phyloP scores from a whole-genome alignment of 345 rosid genomes.

The Capsella bursapastoris region DNA sequence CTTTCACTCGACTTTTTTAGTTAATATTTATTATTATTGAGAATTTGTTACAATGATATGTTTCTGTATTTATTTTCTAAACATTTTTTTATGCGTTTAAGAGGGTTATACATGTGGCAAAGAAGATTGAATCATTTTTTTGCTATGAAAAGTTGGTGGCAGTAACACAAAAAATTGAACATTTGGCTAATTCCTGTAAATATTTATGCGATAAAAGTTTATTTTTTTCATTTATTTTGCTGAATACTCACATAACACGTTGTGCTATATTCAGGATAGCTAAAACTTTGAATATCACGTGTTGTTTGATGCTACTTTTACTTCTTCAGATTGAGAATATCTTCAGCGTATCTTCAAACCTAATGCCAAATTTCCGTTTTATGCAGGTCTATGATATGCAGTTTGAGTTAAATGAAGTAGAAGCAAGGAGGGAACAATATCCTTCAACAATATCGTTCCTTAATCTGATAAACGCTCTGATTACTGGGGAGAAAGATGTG shows the following conservation, averaged over 20 bases:
- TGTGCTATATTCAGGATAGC: slow-evolving; percentile 11
- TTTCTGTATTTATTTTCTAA: slow-evolving; percentile 14
- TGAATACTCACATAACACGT: slow-evolving; percentile 1
- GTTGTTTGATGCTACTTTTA: slow-evolving; percentile 10
- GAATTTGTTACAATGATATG: slow-evolving; percentile 8
- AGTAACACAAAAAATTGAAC: not conserved
- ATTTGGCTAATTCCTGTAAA: slow-evolving; percentile 5
- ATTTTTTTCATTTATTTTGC: not conserved
- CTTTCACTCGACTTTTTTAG: slow-evolving; percentile 1
- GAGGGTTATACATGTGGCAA: slow-evolving; percentile 11
- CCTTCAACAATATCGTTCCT: slow-evolving; percentile 94
- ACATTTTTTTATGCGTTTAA: not conserved
- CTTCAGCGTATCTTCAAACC: slow-evolving; percentile 17
- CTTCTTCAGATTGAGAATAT: slow-evolving; percentile 13
- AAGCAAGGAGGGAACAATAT: slow-evolving; percentile 89
- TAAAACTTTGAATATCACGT: slow-evolving; percentile 23
- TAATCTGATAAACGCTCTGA: slow-evolving; percentile 80
- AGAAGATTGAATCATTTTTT: slow-evolving; percentile 3
- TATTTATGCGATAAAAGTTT: not conserved
- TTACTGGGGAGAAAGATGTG: slow-evolving; percentile 84
- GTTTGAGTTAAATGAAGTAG: slow-evolving; percentile 96
- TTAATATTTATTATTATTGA: not conserved
- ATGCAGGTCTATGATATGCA: slow-evolving; percentile 94
- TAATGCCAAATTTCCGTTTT: slow-evolving; percentile 28
- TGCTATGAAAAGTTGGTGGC: not conserved